phyloP scores from a whole-genome alignment of 371 early-diverging fungal genomes.

The Saksenaea vasiformis region DNA sequence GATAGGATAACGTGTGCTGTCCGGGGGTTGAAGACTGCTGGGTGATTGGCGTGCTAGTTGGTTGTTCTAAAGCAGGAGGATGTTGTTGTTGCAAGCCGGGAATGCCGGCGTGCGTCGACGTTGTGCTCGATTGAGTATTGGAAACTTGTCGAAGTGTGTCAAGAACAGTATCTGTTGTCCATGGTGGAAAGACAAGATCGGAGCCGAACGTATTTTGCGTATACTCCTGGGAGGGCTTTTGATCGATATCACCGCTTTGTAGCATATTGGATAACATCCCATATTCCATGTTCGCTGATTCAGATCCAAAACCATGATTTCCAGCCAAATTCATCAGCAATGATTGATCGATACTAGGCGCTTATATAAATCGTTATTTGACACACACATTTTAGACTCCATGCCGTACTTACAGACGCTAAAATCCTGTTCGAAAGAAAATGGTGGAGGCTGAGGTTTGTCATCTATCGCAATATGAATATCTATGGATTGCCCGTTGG shows the following conservation, averaged over 20 bases:
- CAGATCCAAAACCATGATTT: conserved; percentile 72
- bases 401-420: conserved; percentile 5
- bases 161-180: neutral
- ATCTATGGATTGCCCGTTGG: conserved; percentile 11
- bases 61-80: neutral
- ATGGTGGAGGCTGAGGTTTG: neutral
- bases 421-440: conserved; percentile 17
- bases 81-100: neutral
- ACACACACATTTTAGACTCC: neutral
- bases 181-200: conserved; percentile 8
- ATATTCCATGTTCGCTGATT: conserved; percentile 78
- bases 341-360: neutral
- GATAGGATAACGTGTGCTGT: conserved; percentile 13
- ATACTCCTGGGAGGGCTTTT: neutral
- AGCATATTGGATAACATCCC: conserved; percentile 79
- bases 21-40: neutral
- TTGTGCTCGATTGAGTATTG: neutral
- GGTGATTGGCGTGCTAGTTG: neutral
- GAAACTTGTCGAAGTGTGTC: neutral
- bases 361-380: neutral
- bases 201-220: neutral
- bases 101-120: neutral
- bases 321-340: conserved; percentile 17
- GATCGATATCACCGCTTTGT: conserved; percentile 5
- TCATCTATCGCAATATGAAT: conserved; percentile 3